phyloP scores from a whole-genome alignment of 768 basidiomycete genomes.

The Leccinum olivaceopallidum region DNA sequence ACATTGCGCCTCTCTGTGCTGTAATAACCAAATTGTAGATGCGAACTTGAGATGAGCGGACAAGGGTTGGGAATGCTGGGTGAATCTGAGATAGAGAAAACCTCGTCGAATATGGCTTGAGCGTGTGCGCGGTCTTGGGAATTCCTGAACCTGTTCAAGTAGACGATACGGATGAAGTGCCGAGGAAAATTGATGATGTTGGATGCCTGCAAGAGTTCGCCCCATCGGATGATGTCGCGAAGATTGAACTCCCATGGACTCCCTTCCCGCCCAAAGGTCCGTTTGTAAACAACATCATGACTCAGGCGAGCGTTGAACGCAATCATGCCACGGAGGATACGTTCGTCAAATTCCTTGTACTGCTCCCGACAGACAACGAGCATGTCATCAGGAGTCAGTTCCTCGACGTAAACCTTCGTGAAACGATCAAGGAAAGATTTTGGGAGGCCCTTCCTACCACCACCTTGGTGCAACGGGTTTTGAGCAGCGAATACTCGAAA shows the following conservation, averaged over 20 bases:
- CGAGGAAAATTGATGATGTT: conserved; percentile 47
- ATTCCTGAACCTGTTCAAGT: conserved; percentile 85
- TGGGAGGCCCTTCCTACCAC: conserved; percentile 95
- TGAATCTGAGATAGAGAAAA: conserved; percentile 40
- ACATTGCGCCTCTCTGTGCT: conserved; percentile 34
- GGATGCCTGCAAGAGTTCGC: conserved; percentile 47
- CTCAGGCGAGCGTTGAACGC: conserved; percentile 73
- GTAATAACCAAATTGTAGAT: conserved; percentile 70
- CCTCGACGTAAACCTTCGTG: conserved; percentile 94
- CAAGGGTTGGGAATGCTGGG: conserved; percentile 42
- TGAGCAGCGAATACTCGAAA: conserved; percentile 98
- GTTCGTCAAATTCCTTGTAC: conserved; percentile 59
- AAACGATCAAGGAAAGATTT: conserved; percentile 98
- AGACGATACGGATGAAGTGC: conserved; percentile 68
- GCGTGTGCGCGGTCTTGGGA: conserved; percentile 61
- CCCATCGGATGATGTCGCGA: conserved; percentile 92
- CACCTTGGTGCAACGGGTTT: conserved; percentile 94
- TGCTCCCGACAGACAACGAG: conserved; percentile 74
- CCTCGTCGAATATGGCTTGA: conserved; percentile 50
- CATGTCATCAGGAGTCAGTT: conserved; percentile 77
- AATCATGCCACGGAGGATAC: conserved; percentile 73
- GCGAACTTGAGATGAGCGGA: conserved; percentile 40
- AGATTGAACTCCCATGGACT: conserved; percentile 99
- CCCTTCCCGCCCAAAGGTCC: conserved; percentile 74
- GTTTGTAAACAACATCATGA: conserved; percentile 60